Percentiles rank a stretch among this genome's conserved stretches.
Evolutionary conservation across 331 rosid species (phyloP).

Genomic region (Telfairia occidentalis): DNA sequence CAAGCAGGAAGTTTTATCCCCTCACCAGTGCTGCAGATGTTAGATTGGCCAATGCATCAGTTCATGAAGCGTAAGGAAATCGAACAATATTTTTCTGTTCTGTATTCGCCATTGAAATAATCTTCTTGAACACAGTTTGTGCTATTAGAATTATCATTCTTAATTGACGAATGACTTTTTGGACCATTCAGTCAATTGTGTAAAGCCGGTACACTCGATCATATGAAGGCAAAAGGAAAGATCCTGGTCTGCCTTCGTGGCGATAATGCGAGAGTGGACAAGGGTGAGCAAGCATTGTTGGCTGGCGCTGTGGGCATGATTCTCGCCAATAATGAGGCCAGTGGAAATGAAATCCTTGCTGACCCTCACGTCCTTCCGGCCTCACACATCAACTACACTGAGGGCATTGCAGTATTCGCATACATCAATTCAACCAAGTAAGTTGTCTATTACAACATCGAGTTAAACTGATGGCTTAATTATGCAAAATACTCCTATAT

Average conservation of each 20-base stretch:
- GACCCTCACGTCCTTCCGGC: conserved; percentile 65
- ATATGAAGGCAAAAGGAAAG: conserved; percentile 52
- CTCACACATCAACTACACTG: conserved; percentile 27
- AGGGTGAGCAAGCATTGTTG: conserved; percentile 29
- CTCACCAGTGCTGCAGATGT: conserved; percentile 45
- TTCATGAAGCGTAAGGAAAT: conserved; percentile 53
- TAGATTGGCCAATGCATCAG: conserved; percentile 42
- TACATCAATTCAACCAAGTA: conserved; percentile 50
- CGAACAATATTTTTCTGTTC: not conserved
- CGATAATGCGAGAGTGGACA: conserved; percentile 19
- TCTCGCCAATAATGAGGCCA: conserved; percentile 28
- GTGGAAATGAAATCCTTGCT: conserved; percentile 32
- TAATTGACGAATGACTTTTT: not conserved
- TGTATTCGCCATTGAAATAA: not conserved
- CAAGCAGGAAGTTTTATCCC: conserved; percentile 31
- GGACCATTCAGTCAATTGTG: conserved; percentile 33
- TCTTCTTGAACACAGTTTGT: not conserved
- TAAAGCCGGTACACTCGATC: conserved; percentile 45
- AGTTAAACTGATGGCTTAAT: too few relatives aligned
- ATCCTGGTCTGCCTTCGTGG: conserved; percentile 48
- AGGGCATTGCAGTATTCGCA: conserved; percentile 24
- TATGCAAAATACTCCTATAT: too few relatives aligned
- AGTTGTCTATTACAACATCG: conserved; percentile 2
- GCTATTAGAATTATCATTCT: not conserved
- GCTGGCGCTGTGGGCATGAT: conserved; percentile 63